Evolutionary conservation across 2,329 filamentous ascomycete genomes (phyloP).

Genomic region (Neofusicoccum parvum): DNA sequence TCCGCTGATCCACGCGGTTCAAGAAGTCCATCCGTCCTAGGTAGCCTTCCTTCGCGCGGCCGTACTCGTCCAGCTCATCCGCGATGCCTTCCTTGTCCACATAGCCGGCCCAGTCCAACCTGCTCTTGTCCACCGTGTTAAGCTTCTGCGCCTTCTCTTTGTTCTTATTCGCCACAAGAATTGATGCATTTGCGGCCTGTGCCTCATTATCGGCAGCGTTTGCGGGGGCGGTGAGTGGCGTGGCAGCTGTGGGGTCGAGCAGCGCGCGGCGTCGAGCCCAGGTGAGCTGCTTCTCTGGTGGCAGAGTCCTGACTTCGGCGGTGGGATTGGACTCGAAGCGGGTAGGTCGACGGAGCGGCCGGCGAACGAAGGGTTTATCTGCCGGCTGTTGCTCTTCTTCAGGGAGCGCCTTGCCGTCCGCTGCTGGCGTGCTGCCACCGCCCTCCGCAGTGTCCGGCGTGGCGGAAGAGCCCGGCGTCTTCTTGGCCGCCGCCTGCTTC

Average conservation of each 20-base stretch:
- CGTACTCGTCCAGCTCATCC: slow-evolving; percentile 63
- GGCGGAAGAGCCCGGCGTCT: slow-evolving; percentile 42
- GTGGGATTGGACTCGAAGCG: slow-evolving; percentile 55
- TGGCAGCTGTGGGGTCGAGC: background rate
- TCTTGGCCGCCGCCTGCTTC: slow-evolving; percentile 26
- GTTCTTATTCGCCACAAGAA: slow-evolving; percentile 24
- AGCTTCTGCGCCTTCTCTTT: slow-evolving; percentile 57
- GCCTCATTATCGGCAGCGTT: slow-evolving; percentile 31
- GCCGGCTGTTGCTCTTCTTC: background rate
- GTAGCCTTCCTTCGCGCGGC: slow-evolving; percentile 64
- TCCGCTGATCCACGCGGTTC: slow-evolving; percentile 57
- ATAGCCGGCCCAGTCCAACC: slow-evolving; percentile 66
- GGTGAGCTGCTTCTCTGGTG: slow-evolving; percentile 46
- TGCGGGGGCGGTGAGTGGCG: background rate
- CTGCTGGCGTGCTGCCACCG: background rate
- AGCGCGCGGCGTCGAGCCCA: slow-evolving; percentile 33
- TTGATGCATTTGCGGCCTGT: slow-evolving; percentile 35
- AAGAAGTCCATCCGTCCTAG: slow-evolving; percentile 65
- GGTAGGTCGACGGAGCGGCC: slow-evolving; percentile 49
- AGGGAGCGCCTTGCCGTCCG: background rate
- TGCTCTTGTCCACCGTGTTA: slow-evolving; percentile 67
- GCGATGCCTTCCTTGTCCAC: slow-evolving; percentile 63
- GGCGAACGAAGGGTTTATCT: slow-evolving; percentile 30
- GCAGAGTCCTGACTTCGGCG: slow-evolving; percentile 48
- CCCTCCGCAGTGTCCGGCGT: background rate